Conservation (phyloP, 371 early-diverging fungal species). For the Haplosporangium sp. region DNA sequence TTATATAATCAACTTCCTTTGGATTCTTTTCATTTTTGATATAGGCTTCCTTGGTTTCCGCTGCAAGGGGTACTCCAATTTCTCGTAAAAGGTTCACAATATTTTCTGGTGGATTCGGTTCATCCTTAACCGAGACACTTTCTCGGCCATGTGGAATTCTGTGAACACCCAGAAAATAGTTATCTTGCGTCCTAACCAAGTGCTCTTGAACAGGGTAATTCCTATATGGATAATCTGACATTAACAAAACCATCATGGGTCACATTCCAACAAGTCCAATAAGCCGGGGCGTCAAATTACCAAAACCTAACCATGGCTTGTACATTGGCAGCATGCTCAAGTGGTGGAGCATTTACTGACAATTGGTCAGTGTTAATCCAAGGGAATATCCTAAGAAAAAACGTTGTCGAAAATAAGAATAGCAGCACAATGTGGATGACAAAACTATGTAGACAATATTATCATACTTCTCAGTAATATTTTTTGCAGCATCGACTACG, state of each 20-base stretch:
- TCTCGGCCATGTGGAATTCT: slow-evolving; percentile 75
- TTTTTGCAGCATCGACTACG: slow-evolving; percentile 60
- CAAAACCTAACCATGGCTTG: slow-evolving; percentile 78
- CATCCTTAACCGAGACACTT: slow-evolving; percentile 23
- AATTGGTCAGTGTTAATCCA: slow-evolving; percentile 64
- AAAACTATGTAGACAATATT: background rate
- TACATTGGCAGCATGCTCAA: slow-evolving; percentile 70
- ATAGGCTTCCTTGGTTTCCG: slow-evolving; percentile 35
- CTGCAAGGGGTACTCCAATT: slow-evolving; percentile 45
- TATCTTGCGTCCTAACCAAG: slow-evolving; percentile 87
- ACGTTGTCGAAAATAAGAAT: background rate
- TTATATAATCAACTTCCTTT: slow-evolving; percentile 44
- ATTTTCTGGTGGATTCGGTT: slow-evolving; percentile 30
- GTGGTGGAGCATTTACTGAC: slow-evolving; percentile 67
- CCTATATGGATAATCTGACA: slow-evolving; percentile 54
- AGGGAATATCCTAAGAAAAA: slow-evolving; percentile 57
- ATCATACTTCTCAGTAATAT: slow-evolving; percentile 58
- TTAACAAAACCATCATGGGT: too few relatives aligned
- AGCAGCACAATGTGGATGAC: background rate
- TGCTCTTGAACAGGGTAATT: slow-evolving; percentile 88
- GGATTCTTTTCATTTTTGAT: background rate
- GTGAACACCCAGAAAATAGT: slow-evolving; percentile 89
- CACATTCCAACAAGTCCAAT: too few relatives aligned
- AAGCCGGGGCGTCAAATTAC: slow-evolving; percentile 42
- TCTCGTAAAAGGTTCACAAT: slow-evolving; percentile 28